Conservation (phyloP, 179 eudicot genomes). For the Gypsophila paniculata region DNA sequence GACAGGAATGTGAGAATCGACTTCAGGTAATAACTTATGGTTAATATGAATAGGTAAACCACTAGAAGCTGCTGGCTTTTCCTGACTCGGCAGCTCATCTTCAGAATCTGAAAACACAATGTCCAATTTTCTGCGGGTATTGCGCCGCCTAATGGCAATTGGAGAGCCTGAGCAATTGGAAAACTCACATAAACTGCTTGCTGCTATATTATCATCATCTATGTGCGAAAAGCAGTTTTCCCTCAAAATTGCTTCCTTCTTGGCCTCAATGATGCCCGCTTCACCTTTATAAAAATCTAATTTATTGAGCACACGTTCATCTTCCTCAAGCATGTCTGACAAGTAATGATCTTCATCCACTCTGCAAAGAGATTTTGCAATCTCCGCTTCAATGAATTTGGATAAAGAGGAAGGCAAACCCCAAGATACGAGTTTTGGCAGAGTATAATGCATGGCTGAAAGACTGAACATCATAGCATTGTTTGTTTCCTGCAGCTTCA, state of each 20-base stretch:
- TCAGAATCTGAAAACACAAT: slow-evolving; percentile 69
- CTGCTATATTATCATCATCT: slow-evolving; percentile 36
- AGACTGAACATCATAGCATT: slow-evolving; percentile 56
- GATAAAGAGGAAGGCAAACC: slow-evolving; percentile 63
- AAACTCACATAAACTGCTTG: slow-evolving; percentile 34
- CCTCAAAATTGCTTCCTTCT: slow-evolving; percentile 68
- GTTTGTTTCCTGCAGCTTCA: slow-evolving; percentile 26
- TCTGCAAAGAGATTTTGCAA: slow-evolving; percentile 40
- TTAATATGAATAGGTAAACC: slow-evolving; percentile 21
- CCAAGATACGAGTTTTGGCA: slow-evolving; percentile 69
- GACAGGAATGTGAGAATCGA: slow-evolving; percentile 30
- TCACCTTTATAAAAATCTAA: slow-evolving; percentile 27
- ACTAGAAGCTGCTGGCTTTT: slow-evolving; percentile 26
- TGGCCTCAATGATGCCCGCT: slow-evolving; percentile 44
- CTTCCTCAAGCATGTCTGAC: slow-evolving; percentile 41
- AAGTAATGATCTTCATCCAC: slow-evolving; percentile 36
- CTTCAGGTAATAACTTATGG: slow-evolving; percentile 23
- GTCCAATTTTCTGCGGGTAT: slow-evolving; percentile 43
- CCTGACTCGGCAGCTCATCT: slow-evolving; percentile 40
- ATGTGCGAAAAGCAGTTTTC: slow-evolving; percentile 39
- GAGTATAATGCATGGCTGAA: slow-evolving; percentile 56
- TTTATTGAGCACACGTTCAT: slow-evolving; percentile 29
- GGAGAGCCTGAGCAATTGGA: slow-evolving; percentile 59
- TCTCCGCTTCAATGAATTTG: slow-evolving; percentile 67
- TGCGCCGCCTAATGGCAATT: slow-evolving; percentile 50